Conservation (phyloP, 2,329 filamentous ascomycete genomes). For the Xylaria multiplex region DNA sequence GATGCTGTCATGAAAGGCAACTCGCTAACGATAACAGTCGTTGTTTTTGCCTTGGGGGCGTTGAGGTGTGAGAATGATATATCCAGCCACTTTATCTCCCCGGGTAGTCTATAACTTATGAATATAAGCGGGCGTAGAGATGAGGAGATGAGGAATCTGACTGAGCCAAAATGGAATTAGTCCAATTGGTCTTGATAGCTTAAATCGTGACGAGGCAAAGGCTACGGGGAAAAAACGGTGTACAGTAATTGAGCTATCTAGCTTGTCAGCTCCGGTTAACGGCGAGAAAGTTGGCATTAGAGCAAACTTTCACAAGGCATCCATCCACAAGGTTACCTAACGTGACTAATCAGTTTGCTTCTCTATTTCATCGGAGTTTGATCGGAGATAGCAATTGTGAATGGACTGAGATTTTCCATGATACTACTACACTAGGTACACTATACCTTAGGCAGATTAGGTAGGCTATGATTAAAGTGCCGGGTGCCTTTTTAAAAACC, state of each 20-base stretch:
- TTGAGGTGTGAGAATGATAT: neutral
- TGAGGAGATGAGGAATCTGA: neutral
- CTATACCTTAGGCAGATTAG: no score
- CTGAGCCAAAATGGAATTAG: neutral
- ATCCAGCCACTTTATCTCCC: neutral
- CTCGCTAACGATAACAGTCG: slow-evolving; percentile 6
- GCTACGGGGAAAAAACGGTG: neutral
- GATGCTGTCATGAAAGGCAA: slow-evolving; percentile 27
- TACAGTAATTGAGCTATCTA: neutral
- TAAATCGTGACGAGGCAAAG: neutral
- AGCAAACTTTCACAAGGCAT: neutral
- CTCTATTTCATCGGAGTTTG: slow-evolving; percentile 28
- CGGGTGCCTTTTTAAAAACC: no score
- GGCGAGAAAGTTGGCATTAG: slow-evolving; percentile 9
- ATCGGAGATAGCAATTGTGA: slow-evolving; percentile 29
- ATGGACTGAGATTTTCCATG: neutral
- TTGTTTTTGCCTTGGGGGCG: neutral
- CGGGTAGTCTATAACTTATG: neutral
- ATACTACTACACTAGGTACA: neutral
- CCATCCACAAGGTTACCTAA: neutral
- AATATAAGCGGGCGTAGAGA: neutral
- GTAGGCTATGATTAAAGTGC: no score
- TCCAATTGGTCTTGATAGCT: neutral
- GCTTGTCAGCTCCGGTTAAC: slow-evolving; percentile 30
- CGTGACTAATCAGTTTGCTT: slow-evolving; percentile 15